A percentile compares a stretch with the other conserved stretches of the same genome.
Conservation (phyloP, 108 stramenopile species). For the Cyclotella cryptica region DNA sequence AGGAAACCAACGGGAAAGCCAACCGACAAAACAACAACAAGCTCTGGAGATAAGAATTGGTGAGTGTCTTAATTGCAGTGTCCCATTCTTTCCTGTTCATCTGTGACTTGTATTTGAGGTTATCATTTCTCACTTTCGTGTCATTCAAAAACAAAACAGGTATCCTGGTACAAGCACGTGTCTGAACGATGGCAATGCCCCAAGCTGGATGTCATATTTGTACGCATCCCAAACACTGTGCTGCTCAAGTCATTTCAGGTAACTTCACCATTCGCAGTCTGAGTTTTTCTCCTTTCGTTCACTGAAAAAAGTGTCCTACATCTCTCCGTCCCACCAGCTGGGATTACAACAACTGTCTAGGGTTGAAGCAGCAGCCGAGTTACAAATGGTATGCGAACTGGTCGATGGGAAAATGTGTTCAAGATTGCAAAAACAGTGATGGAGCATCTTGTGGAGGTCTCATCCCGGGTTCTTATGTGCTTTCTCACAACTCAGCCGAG, state of each 20-base stretch:
- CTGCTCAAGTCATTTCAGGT: slow-evolving; percentile 46
- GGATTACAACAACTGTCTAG: slow-evolving; percentile 37
- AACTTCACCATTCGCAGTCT: background rate
- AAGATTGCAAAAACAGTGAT: slow-evolving; percentile 37
- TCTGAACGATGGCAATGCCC: slow-evolving; percentile 38
- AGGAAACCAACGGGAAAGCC: background rate
- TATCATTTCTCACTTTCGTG: background rate
- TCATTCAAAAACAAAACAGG: slow-evolving; percentile 12
- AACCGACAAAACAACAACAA: slow-evolving; percentile 10
- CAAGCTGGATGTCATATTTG: slow-evolving; percentile 27
- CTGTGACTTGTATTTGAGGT: background rate
- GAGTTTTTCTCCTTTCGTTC: background rate
- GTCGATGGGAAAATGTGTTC: slow-evolving; percentile 40
- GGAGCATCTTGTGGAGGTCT: slow-evolving; percentile 51
- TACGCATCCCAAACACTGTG: slow-evolving; percentile 25
- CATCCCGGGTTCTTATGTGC: slow-evolving; percentile 29
- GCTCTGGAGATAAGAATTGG: slow-evolving; percentile 15
- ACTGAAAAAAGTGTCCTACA: background rate
- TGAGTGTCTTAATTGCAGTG: slow-evolving; percentile 8
- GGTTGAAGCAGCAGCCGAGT: slow-evolving; percentile 12
- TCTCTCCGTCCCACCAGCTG: slow-evolving; percentile 1
- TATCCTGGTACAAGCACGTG: slow-evolving; percentile 41
- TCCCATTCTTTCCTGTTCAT: background rate
- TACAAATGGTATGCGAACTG: slow-evolving; percentile 45
- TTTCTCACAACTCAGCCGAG: slow-evolving; percentile 20